Evolutionary conservation across 495 filamentous ascomycete species (phyloP).

Genomic region (Bombardia bombarda): DNA sequence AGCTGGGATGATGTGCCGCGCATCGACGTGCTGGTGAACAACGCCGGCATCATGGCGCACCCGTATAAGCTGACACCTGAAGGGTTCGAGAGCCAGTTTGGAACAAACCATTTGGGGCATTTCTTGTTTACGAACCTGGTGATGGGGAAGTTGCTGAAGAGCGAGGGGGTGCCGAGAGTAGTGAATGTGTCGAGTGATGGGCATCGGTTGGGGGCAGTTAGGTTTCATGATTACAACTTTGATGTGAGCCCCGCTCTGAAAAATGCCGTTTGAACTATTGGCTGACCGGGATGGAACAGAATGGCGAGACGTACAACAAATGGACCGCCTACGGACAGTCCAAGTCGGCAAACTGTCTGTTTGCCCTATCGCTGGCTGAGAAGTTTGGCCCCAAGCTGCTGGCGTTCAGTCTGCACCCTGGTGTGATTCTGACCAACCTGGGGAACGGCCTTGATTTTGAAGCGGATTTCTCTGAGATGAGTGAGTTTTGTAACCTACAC

Average conservation of each 20-base stretch:
- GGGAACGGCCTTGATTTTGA: slow-evolving; percentile 21
- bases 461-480: not conserved
- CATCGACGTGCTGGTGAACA: slow-evolving; percentile 60
- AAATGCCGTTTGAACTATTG: not conserved
- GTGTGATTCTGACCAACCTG: slow-evolving; percentile 26
- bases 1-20: slow-evolving; percentile 24
- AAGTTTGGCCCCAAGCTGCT: slow-evolving; percentile 26
- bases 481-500: too few species aligned
- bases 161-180: slow-evolving; percentile 19
- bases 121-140: slow-evolving; percentile 60
- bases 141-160: slow-evolving; percentile 33
- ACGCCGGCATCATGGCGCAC: slow-evolving; percentile 60
- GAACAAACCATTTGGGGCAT: slow-evolving; percentile 63
- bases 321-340: slow-evolving; percentile 42
- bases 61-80: slow-evolving; percentile 42
- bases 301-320: slow-evolving; percentile 40
- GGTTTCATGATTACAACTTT: slow-evolving; percentile 42
- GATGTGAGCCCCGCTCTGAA: slow-evolving; percentile 12
- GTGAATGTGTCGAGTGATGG: slow-evolving; percentile 36
- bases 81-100: slow-evolving; percentile 61
- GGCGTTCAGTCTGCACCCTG: slow-evolving; percentile 39
- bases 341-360: slow-evolving; percentile 48
- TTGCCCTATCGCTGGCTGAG: slow-evolving; percentile 34
- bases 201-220: slow-evolving; percentile 35
- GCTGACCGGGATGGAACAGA: slow-evolving; percentile 13